A percentile compares a stretch with the other conserved stretches of the same genome.
phyloP scores from a whole-genome alignment of 164 flowering plant species.

The Aristolochia fimbriata region DNA sequence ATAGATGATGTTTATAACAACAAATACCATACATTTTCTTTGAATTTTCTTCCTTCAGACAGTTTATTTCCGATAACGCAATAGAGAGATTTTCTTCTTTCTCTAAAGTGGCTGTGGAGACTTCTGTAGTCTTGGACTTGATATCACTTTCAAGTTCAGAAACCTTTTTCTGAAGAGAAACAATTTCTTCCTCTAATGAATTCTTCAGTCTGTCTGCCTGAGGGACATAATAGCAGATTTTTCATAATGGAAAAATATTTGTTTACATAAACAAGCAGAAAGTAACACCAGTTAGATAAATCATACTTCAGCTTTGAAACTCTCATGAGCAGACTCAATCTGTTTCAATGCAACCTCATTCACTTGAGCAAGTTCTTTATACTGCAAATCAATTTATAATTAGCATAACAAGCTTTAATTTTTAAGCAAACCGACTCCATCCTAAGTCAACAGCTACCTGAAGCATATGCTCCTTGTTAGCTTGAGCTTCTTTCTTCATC shows the following conservation, averaged over 20 bases:
- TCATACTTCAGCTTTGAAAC: conserved; percentile 62
- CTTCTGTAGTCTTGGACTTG: conserved; percentile 38
- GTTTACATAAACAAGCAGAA: conserved; percentile 28
- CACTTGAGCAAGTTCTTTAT: conserved; percentile 79
- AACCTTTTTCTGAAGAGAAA: conserved; percentile 42
- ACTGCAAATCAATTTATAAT: conserved; percentile 27
- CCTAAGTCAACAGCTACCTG: conserved; percentile 36
- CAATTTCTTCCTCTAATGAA: conserved; percentile 60
- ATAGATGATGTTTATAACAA: neutral
- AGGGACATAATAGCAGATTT: conserved; percentile 19
- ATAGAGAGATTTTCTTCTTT: conserved; percentile 63
- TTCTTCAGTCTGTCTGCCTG: conserved; percentile 61
- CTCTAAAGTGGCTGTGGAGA: conserved; percentile 40
- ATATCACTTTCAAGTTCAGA: conserved; percentile 54
- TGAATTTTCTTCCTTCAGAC: conserved; percentile 48
- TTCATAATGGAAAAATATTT: conserved; percentile 9
- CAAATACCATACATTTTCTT: conserved; percentile 29
- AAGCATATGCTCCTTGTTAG: conserved; percentile 76
- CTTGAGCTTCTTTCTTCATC: conserved; percentile 51
- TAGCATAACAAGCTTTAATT: too few relatives aligned
- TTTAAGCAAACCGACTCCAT: neutral
- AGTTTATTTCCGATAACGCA: conserved; percentile 41
- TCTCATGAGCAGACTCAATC: conserved; percentile 71
- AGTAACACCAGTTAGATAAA: neutral
- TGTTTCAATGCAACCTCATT: conserved; percentile 81